phyloP scores from a whole-genome alignment of 1,284 basidiomycete genomes.

The Ustilago trichophora region DNA sequence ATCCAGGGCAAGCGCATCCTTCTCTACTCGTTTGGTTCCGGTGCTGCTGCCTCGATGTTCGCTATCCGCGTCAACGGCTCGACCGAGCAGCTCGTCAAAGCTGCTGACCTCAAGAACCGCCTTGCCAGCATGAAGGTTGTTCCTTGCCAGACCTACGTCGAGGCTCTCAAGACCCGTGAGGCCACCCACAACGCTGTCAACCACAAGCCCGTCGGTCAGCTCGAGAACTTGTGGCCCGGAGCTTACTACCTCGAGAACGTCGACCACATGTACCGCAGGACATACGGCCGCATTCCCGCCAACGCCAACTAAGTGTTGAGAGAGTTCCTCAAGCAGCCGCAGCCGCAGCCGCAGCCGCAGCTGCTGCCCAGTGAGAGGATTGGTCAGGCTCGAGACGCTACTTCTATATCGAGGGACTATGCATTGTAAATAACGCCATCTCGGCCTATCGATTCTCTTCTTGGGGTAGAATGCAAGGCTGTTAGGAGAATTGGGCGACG shows the following conservation, averaged over 20 bases:
- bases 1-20: slow-evolving; percentile 71
- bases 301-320: slow-evolving; percentile 47
- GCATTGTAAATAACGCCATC: slow-evolving; percentile 6
- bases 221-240: slow-evolving; percentile 93
- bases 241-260: slow-evolving; percentile 92
- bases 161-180: slow-evolving; percentile 76
- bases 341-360: too few species aligned
- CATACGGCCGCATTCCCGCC: slow-evolving; percentile 71
- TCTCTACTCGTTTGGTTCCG: slow-evolving; percentile 93
- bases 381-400: too few species aligned
- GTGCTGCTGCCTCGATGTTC: slow-evolving; percentile 91
- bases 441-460: neutral
- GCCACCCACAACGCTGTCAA: slow-evolving; percentile 92
- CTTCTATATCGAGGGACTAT: too few species aligned
- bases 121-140: slow-evolving; percentile 88
- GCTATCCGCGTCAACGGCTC: slow-evolving; percentile 84
- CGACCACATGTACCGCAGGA: slow-evolving; percentile 90
- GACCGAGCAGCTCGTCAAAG: slow-evolving; percentile 79
- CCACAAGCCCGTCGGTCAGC: slow-evolving; percentile 83
- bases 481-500: too few species aligned
- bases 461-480: neutral
- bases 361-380: too few species aligned
- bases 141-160: slow-evolving; percentile 84
- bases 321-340: too few species aligned
- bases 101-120: slow-evolving; percentile 80